Conservation (phyloP, 192 early-diverging fungal species). For the Podila verticillata region DNA sequence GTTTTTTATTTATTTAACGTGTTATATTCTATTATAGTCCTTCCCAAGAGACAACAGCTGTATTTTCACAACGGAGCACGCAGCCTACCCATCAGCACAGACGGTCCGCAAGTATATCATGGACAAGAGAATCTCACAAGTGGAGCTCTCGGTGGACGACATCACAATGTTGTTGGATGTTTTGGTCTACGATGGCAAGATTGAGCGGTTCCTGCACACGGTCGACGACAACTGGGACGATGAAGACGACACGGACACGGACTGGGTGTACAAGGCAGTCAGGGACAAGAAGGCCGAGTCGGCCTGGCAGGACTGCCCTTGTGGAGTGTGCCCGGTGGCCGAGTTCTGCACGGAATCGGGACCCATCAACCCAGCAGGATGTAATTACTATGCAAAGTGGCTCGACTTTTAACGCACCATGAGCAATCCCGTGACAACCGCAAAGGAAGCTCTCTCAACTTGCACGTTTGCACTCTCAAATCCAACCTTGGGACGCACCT, state of each 20-base stretch:
- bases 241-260: slow-evolving; percentile 58
- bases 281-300: slow-evolving; percentile 55
- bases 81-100: slow-evolving; percentile 73
- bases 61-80: slow-evolving; percentile 72
- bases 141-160: slow-evolving; percentile 76
- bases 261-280: slow-evolving; percentile 65
- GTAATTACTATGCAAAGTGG: slow-evolving; percentile 87
- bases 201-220: slow-evolving; percentile 69
- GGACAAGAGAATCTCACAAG: slow-evolving; percentile 74
- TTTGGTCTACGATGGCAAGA: slow-evolving; percentile 86
- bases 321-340: slow-evolving; percentile 89
- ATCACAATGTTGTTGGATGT: slow-evolving; percentile 85
- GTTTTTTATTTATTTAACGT: slow-evolving; percentile 1
- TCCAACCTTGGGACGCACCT: too few relatives aligned
- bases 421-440: neutral
- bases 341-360: slow-evolving; percentile 79
- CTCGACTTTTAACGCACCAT: slow-evolving; percentile 62
- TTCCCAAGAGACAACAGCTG: slow-evolving; percentile 63
- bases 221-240: slow-evolving; percentile 63
- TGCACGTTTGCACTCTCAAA: too few relatives aligned
- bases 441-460: too few relatives aligned
- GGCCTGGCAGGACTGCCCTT: slow-evolving; percentile 83
- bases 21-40: slow-evolving; percentile 52
- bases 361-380: slow-evolving; percentile 78
- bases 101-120: slow-evolving; percentile 78